Base-by-base conservation (phyloP, 805 yeast genomes). In the Zygoascus flipseniorum region DNA sequence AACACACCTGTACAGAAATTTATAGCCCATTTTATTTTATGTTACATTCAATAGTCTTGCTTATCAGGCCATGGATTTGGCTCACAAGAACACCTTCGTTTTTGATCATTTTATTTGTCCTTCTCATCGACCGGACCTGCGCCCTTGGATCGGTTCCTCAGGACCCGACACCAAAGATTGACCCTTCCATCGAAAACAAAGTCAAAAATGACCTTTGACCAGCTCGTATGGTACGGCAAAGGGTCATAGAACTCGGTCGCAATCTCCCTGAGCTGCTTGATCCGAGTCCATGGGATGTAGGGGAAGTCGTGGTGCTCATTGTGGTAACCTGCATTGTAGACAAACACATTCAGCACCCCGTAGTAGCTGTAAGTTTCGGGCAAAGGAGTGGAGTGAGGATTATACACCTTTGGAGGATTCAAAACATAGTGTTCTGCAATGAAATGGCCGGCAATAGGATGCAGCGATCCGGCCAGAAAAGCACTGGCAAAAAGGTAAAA, bases 301-400 rank as follows among this genome's bases (percentile, higher is more conserved):
- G 97, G 97, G 75, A 89, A 89, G 70, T 89, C 97, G 65, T 89
- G 97, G 68, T 89, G 97, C 69, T 89, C 97, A 63, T 86, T 89
- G 69, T 89, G 97, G 65, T 87, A 81, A 1, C 97, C 97, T 8
- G 89, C 97, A 62, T 89, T 89, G 92, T 95, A 89, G 1, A 93
- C 87, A 58, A 90, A 70, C 42, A 76, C 55, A 64, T 89, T 89
- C 59, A 89, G 74, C 26, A 80, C 70, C 0, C 97, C 97, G 62
- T 89, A 89, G 70, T 89, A 89, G 8, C 95, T 85, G 65, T 83
- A 89, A 0, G 97, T 89, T 65, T 89, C 97, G 8, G 85, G 82
- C 31, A 65, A 65, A 9, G 62, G 65, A 48, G 62, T 59, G 50
- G 48, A 50, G 48, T 47, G 20, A 50, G 66, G 70, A 37, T 57